Evolutionary conservation across 192 early-diverging fungal genomes (phyloP), one percentile per base, ranked within the genome.

Genomic region (Cetraspora pellucida): DNA sequence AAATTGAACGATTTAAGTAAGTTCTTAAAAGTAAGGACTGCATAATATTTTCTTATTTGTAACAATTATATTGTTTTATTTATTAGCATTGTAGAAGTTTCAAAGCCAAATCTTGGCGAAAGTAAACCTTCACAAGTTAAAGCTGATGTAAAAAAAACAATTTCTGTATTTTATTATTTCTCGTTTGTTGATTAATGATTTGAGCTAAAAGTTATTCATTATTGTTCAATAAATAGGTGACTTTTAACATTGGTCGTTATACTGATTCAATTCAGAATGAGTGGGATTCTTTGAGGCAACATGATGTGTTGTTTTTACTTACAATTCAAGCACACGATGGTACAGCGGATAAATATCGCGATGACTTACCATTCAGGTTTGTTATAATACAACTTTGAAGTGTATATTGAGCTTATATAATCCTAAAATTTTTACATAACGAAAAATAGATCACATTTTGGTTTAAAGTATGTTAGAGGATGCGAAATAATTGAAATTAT

Each of bases 231-330:
- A 25, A 9, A 37, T 58, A 81, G 81, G 59, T 83, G 2, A 82
- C 85, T 0, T 89, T 93, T 59, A 87, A 90, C 54, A 77, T 98
- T 44, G 81, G 84, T 19, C 78, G 81, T 37, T 95, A 91, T 75
- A 85, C 89, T 0, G 90, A 94, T 23, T 86, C 89, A 0, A 90
- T 98, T 43, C 87, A 87, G 16, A 81, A 77, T 17, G 96, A 98
- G 83, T 99, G 98, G 98, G 95, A 96, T 75, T 78, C 86, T 27
- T 82, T 98, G 25, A 84, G 90, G 5, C 87, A 87, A n/a, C 92
- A 91, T 55, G 97, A 98, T 79, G 90, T 95, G n/a, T 80, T 99
- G 43, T 94, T 99, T 78, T 79, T 99, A 60, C 67, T 97, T 25
- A 84, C 89, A 3, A 88, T 96, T 25, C 79, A 90, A 77, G 86